A percentile compares a stretch with the other conserved stretches of the same genome.
Evolutionary conservation across 2,329 filamentous ascomycete genomes (phyloP).

Genomic region (Trichoderma aggressivum): DNA sequence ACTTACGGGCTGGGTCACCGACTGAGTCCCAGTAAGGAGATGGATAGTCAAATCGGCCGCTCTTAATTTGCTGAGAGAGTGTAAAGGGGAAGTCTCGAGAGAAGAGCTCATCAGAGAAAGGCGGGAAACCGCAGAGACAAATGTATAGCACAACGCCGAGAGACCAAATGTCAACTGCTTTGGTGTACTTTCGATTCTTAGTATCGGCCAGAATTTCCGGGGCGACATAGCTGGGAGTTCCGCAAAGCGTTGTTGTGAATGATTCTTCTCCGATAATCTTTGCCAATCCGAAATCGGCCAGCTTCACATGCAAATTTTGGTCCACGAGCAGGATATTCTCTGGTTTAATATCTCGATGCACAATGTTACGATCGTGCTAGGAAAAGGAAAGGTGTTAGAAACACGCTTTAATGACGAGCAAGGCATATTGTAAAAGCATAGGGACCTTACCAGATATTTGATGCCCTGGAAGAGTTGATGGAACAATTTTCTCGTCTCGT

Average conservation of each 20-base stretch:
- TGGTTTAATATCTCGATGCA: constrained; percentile 96
- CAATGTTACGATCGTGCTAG: constrained; percentile 94
- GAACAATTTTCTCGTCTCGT: constrained; percentile 82
- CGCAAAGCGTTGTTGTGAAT: constrained; percentile 93
- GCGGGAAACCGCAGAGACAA: constrained; percentile 92
- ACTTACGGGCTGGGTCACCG: constrained; percentile 65
- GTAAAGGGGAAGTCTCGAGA: constrained; percentile 78
- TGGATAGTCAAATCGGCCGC: constrained; percentile 87
- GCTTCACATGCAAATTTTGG: constrained; percentile 79
- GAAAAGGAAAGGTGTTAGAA: neutral
- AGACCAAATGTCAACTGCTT: constrained; percentile 94
- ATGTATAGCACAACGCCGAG: constrained; percentile 98
- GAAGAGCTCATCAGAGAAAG: constrained; percentile 92
- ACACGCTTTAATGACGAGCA: neutral
- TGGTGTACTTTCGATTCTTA: constrained; percentile 82
- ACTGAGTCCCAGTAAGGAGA: constrained; percentile 78
- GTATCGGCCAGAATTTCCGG: constrained; percentile 88
- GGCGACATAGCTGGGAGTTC: constrained; percentile 95
- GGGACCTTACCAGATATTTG: constrained; percentile 77
- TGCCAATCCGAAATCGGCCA: constrained; percentile 93
- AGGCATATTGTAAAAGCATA: neutral
- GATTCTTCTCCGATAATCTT: constrained; percentile 99
- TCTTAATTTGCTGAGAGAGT: constrained; percentile 84
- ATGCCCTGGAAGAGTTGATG: constrained; percentile 87
- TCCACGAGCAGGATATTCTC: constrained; percentile 92